These are phyloP conservation scores for Moesziomyces globuligerus DNA, from an alignment of 1,284 basidiomycete species.

Conservation along the genomic window DNA sequence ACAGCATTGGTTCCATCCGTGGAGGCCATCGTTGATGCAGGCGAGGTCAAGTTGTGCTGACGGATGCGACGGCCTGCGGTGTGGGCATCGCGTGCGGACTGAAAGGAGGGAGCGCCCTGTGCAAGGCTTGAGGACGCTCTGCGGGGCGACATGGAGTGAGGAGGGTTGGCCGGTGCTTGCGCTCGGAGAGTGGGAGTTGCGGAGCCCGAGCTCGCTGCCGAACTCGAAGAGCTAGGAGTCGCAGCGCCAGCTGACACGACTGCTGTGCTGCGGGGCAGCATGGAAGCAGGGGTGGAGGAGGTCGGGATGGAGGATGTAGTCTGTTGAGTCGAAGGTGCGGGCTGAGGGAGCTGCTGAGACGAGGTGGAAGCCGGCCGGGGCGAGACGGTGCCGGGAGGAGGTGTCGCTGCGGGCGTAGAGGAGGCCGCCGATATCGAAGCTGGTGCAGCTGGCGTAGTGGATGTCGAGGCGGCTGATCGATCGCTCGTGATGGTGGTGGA, in stretches of 20 bases:
- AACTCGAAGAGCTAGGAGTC: constrained; percentile 10
- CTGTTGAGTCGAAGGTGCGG: not conserved
- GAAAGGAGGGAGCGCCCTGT: not conserved
- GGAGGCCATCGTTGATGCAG: constrained; percentile 20
- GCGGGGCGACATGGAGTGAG: not conserved
- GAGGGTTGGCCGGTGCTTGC: not conserved
- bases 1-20: constrained; percentile 10
- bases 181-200: constrained; percentile 11
- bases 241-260: not conserved
- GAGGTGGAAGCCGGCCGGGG: not conserved
- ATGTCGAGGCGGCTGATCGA: no score
- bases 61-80: not conserved
- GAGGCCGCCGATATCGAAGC: no score
- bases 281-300: constrained; percentile 5
- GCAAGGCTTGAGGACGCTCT: constrained; percentile 8
- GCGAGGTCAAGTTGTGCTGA: not conserved
- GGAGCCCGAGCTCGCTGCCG: constrained; percentile 22
- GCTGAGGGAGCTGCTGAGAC: not conserved
- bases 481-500: no score
- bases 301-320: constrained; percentile 1
- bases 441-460: no score
- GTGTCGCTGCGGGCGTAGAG: no score
- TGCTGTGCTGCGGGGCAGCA: constrained; percentile 31
- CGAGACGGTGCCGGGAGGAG: no score
- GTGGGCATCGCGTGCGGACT: not conserved